A percentile compares a stretch with the other conserved stretches of the same genome.
Conservation (phyloP, 202 grass and related monocot genomes). For the Schoenoplectus tabernaemontani region DNA sequence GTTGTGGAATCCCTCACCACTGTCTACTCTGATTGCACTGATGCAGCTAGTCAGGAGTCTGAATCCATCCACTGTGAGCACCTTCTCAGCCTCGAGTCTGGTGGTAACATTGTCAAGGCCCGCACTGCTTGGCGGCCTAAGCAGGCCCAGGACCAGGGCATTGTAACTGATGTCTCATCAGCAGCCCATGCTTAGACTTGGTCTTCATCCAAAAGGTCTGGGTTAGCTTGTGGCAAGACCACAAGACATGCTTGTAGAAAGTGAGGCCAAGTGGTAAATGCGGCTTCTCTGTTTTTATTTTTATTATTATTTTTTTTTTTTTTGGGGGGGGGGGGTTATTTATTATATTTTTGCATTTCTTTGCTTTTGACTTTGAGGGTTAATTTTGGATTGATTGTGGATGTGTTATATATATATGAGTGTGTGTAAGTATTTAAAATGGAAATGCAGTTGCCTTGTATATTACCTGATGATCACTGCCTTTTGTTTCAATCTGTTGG, state of each 20-base stretch:
- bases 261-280: not conserved
- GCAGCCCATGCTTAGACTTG: constrained; percentile 11
- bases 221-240: not conserved
- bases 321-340: constrained; percentile 1
- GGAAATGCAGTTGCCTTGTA: constrained; percentile 13
- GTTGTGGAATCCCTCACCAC: constrained; percentile 73
- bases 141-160: constrained; percentile 25
- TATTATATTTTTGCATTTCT: constrained; percentile 5
- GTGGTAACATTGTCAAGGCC: constrained; percentile 57
- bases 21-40: constrained; percentile 41
- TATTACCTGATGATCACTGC: not conserved
- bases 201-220: not conserved
- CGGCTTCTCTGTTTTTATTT: constrained; percentile 2
- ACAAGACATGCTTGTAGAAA: not conserved
- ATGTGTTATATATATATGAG: constrained; percentile 37
- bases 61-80: constrained; percentile 70
- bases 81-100: constrained; percentile 71
- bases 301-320: too few relatives aligned
- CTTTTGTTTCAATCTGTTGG: not conserved
- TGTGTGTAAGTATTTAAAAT: constrained; percentile 28
- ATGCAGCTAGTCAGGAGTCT: constrained; percentile 21
- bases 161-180: constrained; percentile 1
- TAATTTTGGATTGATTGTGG: constrained; percentile 19
- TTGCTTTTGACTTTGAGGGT: not conserved
- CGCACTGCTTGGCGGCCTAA: constrained; percentile 67